A percentile compares a stretch with the other conserved stretches of the same genome.
These are phyloP conservation scores for Coniferiporia sulphurascens DNA, from an alignment of 1,284 basidiomycete species.

Conservation along the genomic window DNA sequence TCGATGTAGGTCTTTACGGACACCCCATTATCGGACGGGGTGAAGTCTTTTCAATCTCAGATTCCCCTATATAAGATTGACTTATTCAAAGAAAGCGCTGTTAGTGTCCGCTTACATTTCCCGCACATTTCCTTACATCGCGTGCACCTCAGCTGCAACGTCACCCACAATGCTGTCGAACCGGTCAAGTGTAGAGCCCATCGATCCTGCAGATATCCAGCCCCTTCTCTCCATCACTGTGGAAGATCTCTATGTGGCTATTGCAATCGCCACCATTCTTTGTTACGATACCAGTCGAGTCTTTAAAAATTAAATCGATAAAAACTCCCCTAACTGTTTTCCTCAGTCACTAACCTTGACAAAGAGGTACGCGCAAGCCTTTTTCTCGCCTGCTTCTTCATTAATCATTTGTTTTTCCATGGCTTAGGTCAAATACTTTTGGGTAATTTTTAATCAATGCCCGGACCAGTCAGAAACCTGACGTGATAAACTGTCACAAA, in stretches of 20 bases:
- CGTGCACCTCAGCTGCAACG: too few relatives aligned
- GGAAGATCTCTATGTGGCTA: background rate
- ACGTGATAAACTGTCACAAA: background rate
- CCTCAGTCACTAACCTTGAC: conserved; percentile 1
- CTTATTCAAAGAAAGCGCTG: too few relatives aligned
- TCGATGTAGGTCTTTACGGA: too few relatives aligned
- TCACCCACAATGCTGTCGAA: conserved; percentile 15
- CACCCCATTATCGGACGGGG: too few relatives aligned
- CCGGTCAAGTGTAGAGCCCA: background rate
- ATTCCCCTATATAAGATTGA: too few relatives aligned
- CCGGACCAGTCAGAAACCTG: too few relatives aligned
- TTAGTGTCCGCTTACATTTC: too few relatives aligned
- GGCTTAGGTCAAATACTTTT: conserved; percentile 1
- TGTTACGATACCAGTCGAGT: conserved; percentile 6
- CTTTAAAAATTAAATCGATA: background rate
- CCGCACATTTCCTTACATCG: too few relatives aligned
- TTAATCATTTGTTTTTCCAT: too few relatives aligned
- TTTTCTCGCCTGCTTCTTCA: background rate
- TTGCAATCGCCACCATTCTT: background rate
- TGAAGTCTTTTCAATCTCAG: too few relatives aligned
- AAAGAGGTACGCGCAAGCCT: background rate
- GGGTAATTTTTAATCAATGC: background rate
- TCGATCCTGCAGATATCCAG: background rate
- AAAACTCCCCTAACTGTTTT: background rate
- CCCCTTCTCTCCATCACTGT: background rate